Evolutionary conservation across 2,329 filamentous ascomycete genomes (phyloP).

Genomic region (Lecanoromycetidae sp.): DNA sequence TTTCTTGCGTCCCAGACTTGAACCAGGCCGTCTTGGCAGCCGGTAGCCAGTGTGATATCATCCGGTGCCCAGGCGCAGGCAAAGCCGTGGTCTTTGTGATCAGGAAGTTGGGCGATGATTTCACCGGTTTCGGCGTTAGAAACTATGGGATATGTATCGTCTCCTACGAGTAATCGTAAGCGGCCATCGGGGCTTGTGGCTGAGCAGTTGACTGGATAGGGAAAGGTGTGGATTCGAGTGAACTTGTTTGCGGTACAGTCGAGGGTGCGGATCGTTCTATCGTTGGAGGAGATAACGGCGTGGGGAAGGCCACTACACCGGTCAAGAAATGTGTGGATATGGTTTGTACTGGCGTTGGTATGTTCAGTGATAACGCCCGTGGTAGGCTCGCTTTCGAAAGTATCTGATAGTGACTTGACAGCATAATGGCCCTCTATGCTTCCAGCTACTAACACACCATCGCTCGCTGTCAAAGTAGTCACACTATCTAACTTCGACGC

Average conservation of each 20-base stretch:
- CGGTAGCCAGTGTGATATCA: constrained; percentile 36
- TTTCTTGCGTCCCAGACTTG: constrained; percentile 36
- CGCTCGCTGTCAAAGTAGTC: constrained; percentile 40
- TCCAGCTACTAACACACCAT: constrained; percentile 41
- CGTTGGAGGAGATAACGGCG: constrained; percentile 47
- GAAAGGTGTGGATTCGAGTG: constrained; percentile 27
- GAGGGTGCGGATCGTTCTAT: constrained; percentile 41
- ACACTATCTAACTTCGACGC: constrained; percentile 31
- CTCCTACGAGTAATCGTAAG: constrained; percentile 34
- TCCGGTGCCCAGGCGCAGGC: constrained; percentile 37
- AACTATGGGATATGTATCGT: constrained; percentile 31
- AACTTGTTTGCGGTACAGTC: constrained; percentile 39
- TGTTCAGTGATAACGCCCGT: constrained; percentile 39
- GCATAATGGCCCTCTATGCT: constrained; percentile 48
- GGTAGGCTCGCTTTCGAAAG: constrained; percentile 24
- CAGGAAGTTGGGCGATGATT: constrained; percentile 28
- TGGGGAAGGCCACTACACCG: constrained; percentile 37
- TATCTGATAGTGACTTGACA: constrained; percentile 32
- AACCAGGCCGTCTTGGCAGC: constrained; percentile 35
- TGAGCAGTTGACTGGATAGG: constrained; percentile 34
- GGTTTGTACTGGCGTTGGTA: constrained; percentile 44
- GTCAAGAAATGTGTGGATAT: constrained; percentile 41
- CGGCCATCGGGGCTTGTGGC: constrained; percentile 33
- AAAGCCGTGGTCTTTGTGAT: constrained; percentile 34
- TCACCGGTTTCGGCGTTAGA: constrained; percentile 33